Evolutionary conservation across 192 early-diverging fungal genomes (phyloP).

Genomic region (Dissophora globulifera): DNA sequence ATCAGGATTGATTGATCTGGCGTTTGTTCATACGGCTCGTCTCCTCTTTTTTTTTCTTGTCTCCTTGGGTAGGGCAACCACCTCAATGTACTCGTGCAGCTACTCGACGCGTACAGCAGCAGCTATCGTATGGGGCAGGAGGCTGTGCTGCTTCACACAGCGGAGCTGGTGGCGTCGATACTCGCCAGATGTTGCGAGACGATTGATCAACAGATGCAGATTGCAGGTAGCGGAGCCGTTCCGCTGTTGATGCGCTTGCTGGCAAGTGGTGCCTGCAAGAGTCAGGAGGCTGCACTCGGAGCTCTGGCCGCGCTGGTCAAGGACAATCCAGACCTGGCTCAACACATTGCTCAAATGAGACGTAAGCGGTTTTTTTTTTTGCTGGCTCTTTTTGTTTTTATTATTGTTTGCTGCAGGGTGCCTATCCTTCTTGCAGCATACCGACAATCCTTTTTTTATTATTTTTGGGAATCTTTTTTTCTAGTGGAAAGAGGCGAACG

Average conservation of each 20-base stretch:
- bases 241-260: conserved; percentile 67
- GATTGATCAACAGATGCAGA: conserved; percentile 66
- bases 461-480: no score
- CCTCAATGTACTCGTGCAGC: conserved; percentile 56
- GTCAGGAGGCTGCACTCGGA: conserved; percentile 84
- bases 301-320: conserved; percentile 75
- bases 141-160: conserved; percentile 55
- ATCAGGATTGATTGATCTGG: no score
- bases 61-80: conserved; percentile 52
- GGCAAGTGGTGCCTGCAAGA: conserved; percentile 63
- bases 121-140: conserved; percentile 46
- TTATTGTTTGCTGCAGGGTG: no score
- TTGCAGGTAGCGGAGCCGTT: conserved; percentile 67
- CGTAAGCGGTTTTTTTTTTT: conserved; percentile 38
- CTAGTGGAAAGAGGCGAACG: conserved; percentile 54
- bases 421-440: no score
- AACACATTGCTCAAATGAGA: conserved; percentile 61
- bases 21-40: no score
- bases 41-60: background rate
- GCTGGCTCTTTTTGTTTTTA: no score
- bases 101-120: conserved; percentile 57
- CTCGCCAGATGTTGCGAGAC: conserved; percentile 70
- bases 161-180: conserved; percentile 73
- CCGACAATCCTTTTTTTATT: no score
- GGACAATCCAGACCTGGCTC: conserved; percentile 65